Conservation (phyloP, 2,329 filamentous ascomycete species). For the Pseudogymnoascus sp. region DNA sequence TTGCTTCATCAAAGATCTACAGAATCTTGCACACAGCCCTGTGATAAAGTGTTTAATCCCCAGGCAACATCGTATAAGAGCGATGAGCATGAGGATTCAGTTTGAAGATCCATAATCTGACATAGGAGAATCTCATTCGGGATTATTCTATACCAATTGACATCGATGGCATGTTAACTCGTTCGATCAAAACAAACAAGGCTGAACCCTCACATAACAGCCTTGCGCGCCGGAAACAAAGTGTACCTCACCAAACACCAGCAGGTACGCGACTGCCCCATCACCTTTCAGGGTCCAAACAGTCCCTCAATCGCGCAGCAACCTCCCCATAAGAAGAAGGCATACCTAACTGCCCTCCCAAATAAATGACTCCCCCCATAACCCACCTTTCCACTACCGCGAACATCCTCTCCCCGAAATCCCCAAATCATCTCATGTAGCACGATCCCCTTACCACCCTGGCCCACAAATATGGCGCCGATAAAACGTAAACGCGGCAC, state of each 20-base stretch:
- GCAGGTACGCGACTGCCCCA: neutral
- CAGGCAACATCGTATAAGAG: neutral
- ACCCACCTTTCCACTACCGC: neutral
- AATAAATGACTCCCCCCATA: neutral
- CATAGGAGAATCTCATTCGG: neutral
- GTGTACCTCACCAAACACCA: neutral
- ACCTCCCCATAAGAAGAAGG: neutral
- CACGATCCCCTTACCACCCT: neutral
- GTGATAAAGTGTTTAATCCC: neutral
- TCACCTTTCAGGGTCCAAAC: slow-evolving; percentile 2
- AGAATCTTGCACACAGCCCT: neutral
- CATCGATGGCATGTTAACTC: neutral
- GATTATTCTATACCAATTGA: neutral
- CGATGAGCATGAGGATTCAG: neutral
- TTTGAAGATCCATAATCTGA: neutral
- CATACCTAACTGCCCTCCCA: neutral
- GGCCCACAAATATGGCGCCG: slow-evolving; percentile 7
- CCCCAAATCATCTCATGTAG: neutral
- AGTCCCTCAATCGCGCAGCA: slow-evolving; percentile 6
- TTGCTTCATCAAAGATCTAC: neutral
- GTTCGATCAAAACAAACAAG: neutral
- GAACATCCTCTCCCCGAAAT: neutral
- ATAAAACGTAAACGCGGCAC: slow-evolving; percentile 5
- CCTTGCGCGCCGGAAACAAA: neutral
- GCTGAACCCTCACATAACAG: neutral